Percentiles rank a stretch among this genome's conserved stretches.
These are phyloP conservation scores for Pyrenophora teres DNA, from an alignment of 2,329 filamentous ascomycete genomes.

Conservation along the genomic window DNA sequence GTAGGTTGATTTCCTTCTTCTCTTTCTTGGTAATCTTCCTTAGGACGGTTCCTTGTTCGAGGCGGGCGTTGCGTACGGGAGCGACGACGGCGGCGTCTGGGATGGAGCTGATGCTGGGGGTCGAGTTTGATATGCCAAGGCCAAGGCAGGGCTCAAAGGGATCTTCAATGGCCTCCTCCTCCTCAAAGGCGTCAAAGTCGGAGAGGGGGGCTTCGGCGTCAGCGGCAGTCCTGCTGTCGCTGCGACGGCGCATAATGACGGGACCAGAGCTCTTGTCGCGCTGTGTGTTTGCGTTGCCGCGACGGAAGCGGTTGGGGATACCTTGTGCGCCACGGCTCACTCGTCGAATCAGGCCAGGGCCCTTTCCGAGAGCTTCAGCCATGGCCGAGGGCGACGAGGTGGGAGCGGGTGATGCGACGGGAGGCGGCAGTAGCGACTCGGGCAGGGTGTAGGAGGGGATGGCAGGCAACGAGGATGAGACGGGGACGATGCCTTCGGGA, in stretches of 20 bases:
- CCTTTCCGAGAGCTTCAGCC: slow-evolving; percentile 64
- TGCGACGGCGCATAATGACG: slow-evolving; percentile 82
- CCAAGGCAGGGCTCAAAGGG: slow-evolving; percentile 48
- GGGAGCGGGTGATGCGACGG: slow-evolving; percentile 35
- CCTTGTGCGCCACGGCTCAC: slow-evolving; percentile 80
- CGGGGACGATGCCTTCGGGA: slow-evolving; percentile 64
- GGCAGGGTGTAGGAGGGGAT: slow-evolving; percentile 68
- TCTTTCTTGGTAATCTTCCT: slow-evolving; percentile 86
- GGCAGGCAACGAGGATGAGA: slow-evolving; percentile 54
- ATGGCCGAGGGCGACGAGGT: slow-evolving; percentile 60
- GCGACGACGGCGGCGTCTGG: slow-evolving; percentile 57
- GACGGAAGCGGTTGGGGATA: slow-evolving; percentile 70
- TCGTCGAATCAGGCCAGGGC: slow-evolving; percentile 75
- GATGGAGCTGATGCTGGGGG: slow-evolving; percentile 42
- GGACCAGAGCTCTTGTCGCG: slow-evolving; percentile 89
- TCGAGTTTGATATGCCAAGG: slow-evolving; percentile 48
- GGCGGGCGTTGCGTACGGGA: slow-evolving; percentile 74
- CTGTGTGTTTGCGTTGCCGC: slow-evolving; percentile 74
- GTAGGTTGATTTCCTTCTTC: slow-evolving; percentile 72
- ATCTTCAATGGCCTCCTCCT: slow-evolving; percentile 56
- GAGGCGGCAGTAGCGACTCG: slow-evolving; percentile 66
- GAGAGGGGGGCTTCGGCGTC: slow-evolving; percentile 54
- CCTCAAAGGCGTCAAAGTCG: slow-evolving; percentile 56
- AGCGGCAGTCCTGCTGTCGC: slow-evolving; percentile 80
- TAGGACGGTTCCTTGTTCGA: slow-evolving; percentile 78